Base-by-base conservation (phyloP, 2,329 filamentous ascomycete genomes). In the Neopestalotiopsis sp. region DNA sequence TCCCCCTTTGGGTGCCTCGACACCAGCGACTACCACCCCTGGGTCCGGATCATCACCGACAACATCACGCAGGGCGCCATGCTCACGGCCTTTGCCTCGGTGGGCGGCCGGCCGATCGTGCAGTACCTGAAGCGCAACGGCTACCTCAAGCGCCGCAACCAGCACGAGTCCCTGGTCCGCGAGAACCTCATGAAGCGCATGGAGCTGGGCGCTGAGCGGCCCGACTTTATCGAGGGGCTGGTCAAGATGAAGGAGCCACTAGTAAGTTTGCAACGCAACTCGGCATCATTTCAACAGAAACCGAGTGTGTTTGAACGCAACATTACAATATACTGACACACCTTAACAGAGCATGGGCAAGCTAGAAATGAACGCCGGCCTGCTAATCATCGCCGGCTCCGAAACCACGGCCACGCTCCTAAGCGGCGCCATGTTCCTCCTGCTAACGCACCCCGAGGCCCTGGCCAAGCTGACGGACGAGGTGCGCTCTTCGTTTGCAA, bases 391-490 rank as follows among this genome's bases (percentile, higher is more conserved):
- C 14, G 85, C 84, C 5, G 85, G 85, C 4, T 84, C 82, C 3
- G 85, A 88, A 72, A 88, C 85, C 4, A 86, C 84, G 0, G 83
- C 85, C 0, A 85, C 84, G 0, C 75, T 83, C 2, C 76, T 87
- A 17, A 75, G 79, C 70, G 74, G 83, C 71, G 72, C 78, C 70
- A 71, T 77, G 0, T 86, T 79, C 69, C 74, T 83, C 4, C 75
- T 87, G 9, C 73, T 84, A 2, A 78, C 75, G 4, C 76, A 84
- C 67, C 80, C 79, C 0, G 69, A 77, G 2, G 71, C 72, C 14
- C 72, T 81, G 14, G 61, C 73, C n/a, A 81, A 75, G 65, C 65
- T 84, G 14, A 74, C 74, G 4, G 30, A 77, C 4, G 84, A 86
- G 73, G 77, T 86, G 9, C 79, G 83, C 7, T 71, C 74, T 0